Evolutionary conservation across 345 rosid species (phyloP).

Genomic region (Eucalyptus caleyi): DNA sequence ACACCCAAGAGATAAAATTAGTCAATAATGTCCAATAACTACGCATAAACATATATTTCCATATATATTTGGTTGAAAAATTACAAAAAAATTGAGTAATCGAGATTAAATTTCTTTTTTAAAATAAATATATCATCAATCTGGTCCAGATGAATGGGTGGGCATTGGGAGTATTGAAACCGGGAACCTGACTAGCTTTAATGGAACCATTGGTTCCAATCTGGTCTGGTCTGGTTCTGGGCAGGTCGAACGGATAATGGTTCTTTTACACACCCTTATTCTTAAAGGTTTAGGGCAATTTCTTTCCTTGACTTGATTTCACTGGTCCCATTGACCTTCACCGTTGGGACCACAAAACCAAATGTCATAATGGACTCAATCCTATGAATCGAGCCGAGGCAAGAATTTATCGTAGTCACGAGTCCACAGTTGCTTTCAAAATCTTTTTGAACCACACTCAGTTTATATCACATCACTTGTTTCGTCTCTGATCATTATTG

Average conservation of each 20-base stretch:
- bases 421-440: neutral
- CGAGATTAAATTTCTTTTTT: accelerated
- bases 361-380: neutral
- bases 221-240: accelerated
- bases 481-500: accelerated
- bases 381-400: accelerated
- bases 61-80: too few relatives aligned
- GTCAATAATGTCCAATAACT: too few relatives aligned
- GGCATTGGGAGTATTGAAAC: too few relatives aligned
- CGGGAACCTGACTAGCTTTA: accelerated
- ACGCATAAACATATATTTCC: too few relatives aligned
- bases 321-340: accelerated
- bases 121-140: too few relatives aligned
- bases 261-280: accelerated
- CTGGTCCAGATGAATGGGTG: accelerated
- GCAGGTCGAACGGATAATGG: accelerated
- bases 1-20: too few relatives aligned
- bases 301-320: neutral
- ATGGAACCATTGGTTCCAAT: too few relatives aligned
- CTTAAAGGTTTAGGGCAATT: neutral
- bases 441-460: neutral
- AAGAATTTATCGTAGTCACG: neutral
- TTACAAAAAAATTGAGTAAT: too few relatives aligned
- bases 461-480: neutral
- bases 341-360: neutral